phyloP scores from a whole-genome alignment of 2,329 filamentous ascomycete species.

The Trichoderma arundinaceum region DNA sequence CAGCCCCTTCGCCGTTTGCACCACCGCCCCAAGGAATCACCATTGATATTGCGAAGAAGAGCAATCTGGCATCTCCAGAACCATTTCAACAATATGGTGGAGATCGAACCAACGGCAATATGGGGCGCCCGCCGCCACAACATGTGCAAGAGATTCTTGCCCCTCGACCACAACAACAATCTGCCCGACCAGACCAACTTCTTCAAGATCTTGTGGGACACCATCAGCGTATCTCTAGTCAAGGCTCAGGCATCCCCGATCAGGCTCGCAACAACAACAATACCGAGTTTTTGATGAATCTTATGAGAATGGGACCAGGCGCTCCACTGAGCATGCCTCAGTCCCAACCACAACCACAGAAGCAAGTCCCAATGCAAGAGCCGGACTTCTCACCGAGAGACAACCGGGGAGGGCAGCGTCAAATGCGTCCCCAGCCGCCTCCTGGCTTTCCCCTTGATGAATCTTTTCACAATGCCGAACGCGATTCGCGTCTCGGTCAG shows the following conservation, averaged over 20 bases:
- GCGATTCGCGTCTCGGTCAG: slow-evolving; percentile 56
- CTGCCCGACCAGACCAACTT: slow-evolving; percentile 63
- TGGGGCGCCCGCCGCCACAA: slow-evolving; percentile 49
- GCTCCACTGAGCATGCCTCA: slow-evolving; percentile 50
- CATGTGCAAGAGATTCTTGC: slow-evolving; percentile 59
- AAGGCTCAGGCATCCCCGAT: slow-evolving; percentile 55
- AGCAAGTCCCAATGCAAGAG: slow-evolving; percentile 43
- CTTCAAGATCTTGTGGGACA: slow-evolving; percentile 65
- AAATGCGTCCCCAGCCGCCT: slow-evolving; percentile 53
- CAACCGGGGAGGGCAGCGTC: slow-evolving; percentile 45
- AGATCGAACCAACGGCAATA: slow-evolving; percentile 53
- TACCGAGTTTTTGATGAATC: slow-evolving; percentile 82
- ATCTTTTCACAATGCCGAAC: slow-evolving; percentile 56
- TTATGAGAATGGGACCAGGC: slow-evolving; percentile 67
- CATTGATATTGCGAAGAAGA: slow-evolving; percentile 43
- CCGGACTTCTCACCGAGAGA: slow-evolving; percentile 49
- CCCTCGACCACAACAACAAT: slow-evolving; percentile 57
- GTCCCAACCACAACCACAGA: slow-evolving; percentile 51
- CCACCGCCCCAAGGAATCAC: slow-evolving; percentile 46
- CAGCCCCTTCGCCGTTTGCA: slow-evolving; percentile 51
- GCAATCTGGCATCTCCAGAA: slow-evolving; percentile 54
- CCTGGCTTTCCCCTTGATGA: slow-evolving; percentile 61
- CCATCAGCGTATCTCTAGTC: slow-evolving; percentile 61
- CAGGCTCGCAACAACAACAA: slow-evolving; percentile 64
- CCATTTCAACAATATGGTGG: slow-evolving; percentile 55